Evolutionary conservation across 148 eudicot genomes (phyloP), one percentile per base, ranked within the genome.

Genomic region (Selenicereus undatus): DNA sequence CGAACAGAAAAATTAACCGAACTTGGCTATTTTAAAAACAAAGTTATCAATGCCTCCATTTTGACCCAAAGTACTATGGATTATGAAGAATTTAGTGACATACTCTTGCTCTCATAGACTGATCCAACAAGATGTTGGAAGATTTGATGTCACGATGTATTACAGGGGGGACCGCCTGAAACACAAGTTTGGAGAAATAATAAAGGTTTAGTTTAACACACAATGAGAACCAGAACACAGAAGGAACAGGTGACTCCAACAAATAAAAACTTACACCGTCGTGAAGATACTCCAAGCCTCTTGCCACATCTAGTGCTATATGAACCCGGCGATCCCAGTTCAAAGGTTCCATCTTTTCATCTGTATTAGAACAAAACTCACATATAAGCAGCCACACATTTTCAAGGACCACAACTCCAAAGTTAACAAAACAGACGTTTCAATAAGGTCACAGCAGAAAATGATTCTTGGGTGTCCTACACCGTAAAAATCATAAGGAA

Each of bases 21-120:
- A 26, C 22, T 4, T 52, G 16, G 26, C 22, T 43, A 60, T 14
- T 24, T 26, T 26, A 60, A 24, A 62, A 42, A 10, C 13, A 14
- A 56, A 39, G 56, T 32, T 35, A 42, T 22, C 26, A 45, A 39
- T 74, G 78, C 27, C 64, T 27, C 60, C 42, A 27, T 48, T 39
- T 30, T 50, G 30, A n/a, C 76, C 18, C 60, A 54, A 8, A 62
- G 24, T 62, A 62, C 11, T 20, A 8, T 66, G 35, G 13, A 64
- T 27, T 22, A 64, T 22, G 11, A 8, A 64, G 29, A 8, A 64
- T 11, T 4, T 4, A 50, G 26, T 29, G 26, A 83, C 93, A 43
- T 90, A 95, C 98, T 88, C 99, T 88, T 69, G 97, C 99, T 88
- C 91, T 91, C 99, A 96, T 96, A 54, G 95, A 89, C 81, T 96